These are phyloP conservation scores for Penicillium canescens DNA, from an alignment of 495 filamentous ascomycete genomes.

Conservation along the genomic window DNA sequence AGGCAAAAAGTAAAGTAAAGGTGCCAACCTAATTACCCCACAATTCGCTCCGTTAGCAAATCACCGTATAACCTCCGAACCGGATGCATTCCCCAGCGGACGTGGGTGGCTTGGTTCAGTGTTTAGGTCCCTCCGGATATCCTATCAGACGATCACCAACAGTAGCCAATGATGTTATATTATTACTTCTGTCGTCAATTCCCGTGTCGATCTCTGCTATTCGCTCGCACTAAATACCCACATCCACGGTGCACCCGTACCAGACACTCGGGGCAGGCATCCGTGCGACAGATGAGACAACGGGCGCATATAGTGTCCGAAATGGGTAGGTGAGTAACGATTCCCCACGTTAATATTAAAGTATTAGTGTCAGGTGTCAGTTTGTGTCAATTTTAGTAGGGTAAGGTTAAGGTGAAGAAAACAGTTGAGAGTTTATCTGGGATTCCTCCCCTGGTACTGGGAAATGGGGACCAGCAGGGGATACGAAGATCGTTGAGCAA, in stretches of 20 bases:
- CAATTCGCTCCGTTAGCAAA: slow-evolving; percentile 1
- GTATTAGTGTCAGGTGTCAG: not conserved
- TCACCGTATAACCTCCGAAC: slow-evolving; percentile 5
- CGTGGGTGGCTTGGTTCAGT: not conserved
- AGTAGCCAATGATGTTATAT: not conserved
- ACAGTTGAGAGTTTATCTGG: not conserved
- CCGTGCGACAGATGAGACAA: slow-evolving; percentile 10
- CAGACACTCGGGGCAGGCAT: slow-evolving; percentile 23
- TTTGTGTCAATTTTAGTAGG: not conserved
- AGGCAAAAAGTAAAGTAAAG: slow-evolving; percentile 4
- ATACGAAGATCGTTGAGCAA: slow-evolving; percentile 3
- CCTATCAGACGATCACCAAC: slow-evolving; percentile 1
- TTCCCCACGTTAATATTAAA: not conserved
- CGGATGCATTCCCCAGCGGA: not conserved
- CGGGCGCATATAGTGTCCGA: not conserved
- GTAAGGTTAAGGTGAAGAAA: not conserved
- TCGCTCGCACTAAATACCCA: slow-evolving; percentile 17
- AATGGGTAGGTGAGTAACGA: slow-evolving; percentile 1
- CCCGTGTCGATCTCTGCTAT: slow-evolving; percentile 11
- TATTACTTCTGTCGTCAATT: not conserved
- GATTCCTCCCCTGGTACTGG: too few relatives aligned
- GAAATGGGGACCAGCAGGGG: not conserved
- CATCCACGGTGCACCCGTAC: slow-evolving; percentile 23
- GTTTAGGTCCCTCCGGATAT: not conserved
- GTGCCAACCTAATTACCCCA: slow-evolving; percentile 14